Percentiles rank a stretch among this genome's conserved stretches.
Conservation (phyloP, 2,329 filamentous ascomycete species). For the Venturia pyrina region DNA sequence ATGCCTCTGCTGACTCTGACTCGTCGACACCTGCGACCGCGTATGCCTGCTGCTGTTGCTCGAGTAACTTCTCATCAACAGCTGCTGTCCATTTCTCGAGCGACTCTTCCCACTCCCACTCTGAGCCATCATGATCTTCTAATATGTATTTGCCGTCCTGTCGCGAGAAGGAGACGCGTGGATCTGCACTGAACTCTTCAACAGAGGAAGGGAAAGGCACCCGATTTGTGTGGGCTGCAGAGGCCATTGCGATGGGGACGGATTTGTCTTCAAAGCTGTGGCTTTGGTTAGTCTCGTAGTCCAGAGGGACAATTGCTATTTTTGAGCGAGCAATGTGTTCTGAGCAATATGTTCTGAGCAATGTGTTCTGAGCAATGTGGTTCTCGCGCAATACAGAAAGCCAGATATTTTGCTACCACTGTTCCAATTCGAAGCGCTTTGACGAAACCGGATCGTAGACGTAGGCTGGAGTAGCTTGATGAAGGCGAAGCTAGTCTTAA, state of each 20-base stretch:
- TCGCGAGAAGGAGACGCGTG: conserved; percentile 75
- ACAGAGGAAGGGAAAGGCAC: conserved; percentile 14
- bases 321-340: background rate
- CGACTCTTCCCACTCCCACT: conserved; percentile 70
- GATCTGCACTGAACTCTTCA: conserved; percentile 17
- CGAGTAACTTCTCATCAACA: conserved; percentile 50
- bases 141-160: conserved; percentile 73
- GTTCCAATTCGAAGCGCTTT: background rate
- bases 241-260: background rate
- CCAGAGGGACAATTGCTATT: background rate
- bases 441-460: background rate
- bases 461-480: background rate
- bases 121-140: conserved; percentile 71
- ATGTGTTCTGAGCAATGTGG: background rate
- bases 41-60: conserved; percentile 53
- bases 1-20: conserved; percentile 37
- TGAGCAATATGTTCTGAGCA: background rate
- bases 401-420: background rate
- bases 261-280: background rate
- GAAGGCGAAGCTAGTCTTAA: background rate
- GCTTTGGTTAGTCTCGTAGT: background rate
- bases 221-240: background rate
- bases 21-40: conserved; percentile 50
- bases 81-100: conserved; percentile 66
- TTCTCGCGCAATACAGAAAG: background rate